Percentiles rank a stretch among this genome's conserved stretches.
phyloP scores from a whole-genome alignment of 169 alveolate species.

The Plasmodium billcollinsi region DNA sequence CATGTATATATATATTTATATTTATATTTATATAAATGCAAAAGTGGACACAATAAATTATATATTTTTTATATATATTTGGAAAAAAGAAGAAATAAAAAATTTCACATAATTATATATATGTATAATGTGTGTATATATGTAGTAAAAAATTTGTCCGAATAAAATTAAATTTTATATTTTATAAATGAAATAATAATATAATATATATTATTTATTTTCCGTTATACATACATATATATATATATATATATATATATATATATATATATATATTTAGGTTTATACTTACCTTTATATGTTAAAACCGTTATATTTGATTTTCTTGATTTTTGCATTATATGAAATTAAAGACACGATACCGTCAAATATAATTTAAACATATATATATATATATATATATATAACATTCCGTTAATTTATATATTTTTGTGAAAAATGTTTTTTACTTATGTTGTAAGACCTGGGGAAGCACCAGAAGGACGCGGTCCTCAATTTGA shows the following conservation, averaged over 20 bases:
- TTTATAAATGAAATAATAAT: background rate
- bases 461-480: conserved; percentile 96
- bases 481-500: conserved; percentile 94
- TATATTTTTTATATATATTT: conserved; percentile 1
- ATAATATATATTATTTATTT: too few species aligned
- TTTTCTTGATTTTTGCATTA: background rate
- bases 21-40: background rate
- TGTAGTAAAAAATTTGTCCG: conserved; percentile 5
- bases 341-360: background rate
- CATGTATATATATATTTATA: background rate
- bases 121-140: conserved; percentile 2
- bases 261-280: background rate
- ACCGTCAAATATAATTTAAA: too few species aligned
- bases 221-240: too few species aligned
- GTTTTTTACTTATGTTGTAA: conserved; percentile 94
- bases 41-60: background rate
- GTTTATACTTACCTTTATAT: background rate
- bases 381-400: background rate
- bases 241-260: conserved; percentile 5
- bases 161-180: background rate
- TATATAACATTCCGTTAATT: background rate
- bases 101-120: background rate
- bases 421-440: conserved; percentile 77
- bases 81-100: background rate
- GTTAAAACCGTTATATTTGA: background rate